Evolutionary conservation across 1,284 basidiomycete species (phyloP).

Genomic region (Polyporus tsugae): DNA sequence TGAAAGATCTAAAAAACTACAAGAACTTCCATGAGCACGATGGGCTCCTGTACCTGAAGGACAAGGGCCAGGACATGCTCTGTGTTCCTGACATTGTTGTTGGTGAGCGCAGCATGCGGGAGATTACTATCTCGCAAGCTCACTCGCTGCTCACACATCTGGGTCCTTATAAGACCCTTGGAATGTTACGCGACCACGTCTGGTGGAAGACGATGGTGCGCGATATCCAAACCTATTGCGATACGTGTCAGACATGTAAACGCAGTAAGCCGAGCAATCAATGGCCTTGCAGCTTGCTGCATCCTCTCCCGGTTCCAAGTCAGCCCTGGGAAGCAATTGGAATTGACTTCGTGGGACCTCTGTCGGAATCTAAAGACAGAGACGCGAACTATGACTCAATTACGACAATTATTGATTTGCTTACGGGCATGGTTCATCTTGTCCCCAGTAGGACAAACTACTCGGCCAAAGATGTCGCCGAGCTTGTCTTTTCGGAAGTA

Average conservation of each 20-base stretch:
- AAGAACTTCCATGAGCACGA: slow-evolving; percentile 32
- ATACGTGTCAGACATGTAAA: slow-evolving; percentile 35
- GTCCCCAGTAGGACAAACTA: slow-evolving; percentile 40
- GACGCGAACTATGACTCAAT: slow-evolving; percentile 32
- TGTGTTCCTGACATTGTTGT: slow-evolving; percentile 37
- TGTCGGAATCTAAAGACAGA: slow-evolving; percentile 39
- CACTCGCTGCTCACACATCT: slow-evolving; percentile 41
- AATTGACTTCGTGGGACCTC: slow-evolving; percentile 48
- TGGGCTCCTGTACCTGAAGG: slow-evolving; percentile 27
- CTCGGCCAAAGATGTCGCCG: slow-evolving; percentile 45
- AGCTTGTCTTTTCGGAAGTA: slow-evolving; percentile 46
- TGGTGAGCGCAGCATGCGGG: slow-evolving; percentile 29
- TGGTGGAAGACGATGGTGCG: slow-evolving; percentile 40
- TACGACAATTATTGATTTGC: too few relatives aligned
- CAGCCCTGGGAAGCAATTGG: slow-evolving; percentile 43
- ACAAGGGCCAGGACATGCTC: slow-evolving; percentile 16
- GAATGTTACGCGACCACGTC: slow-evolving; percentile 37
- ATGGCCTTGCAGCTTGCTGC: slow-evolving; percentile 36
- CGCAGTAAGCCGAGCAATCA: slow-evolving; percentile 35
- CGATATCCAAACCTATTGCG: slow-evolving; percentile 36
- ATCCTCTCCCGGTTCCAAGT: slow-evolving; percentile 24
- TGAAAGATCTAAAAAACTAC: slow-evolving; percentile 2
- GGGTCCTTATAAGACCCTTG: slow-evolving; percentile 35
- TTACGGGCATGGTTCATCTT: slow-evolving; percentile 43
- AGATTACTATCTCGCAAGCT: slow-evolving; percentile 38